Evolutionary conservation across 768 basidiomycete genomes (phyloP), one percentile per base, ranked within the genome.

Genomic region (Antrodiella citrinella): DNA sequence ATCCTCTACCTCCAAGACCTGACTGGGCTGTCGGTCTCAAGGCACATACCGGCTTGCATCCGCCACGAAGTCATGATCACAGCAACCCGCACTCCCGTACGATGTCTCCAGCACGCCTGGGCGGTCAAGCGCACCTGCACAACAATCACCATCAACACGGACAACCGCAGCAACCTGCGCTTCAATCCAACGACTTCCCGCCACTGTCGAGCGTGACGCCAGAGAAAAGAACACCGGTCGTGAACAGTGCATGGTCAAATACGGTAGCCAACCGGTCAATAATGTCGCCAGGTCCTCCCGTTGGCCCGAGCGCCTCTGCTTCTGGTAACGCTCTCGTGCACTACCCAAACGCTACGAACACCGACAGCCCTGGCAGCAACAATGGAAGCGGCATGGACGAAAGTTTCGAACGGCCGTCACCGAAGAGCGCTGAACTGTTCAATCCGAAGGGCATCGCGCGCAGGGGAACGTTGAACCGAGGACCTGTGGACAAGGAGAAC

Each of bases 21-120:
- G 90, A 92, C 63, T 92, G 91, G 90, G 89, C 90, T 15, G 86
- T 91, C 3, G 87, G 87, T 13, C 71, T 91, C 26, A 88, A 84
- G 62, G 78, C 87, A 0, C 83, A 87, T 52, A 81, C 83, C 23
- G 85, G 80, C 11, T 65, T 86, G 22, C 77, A 85, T 55, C 52
- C 62, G 12, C 52, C 67, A 20, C 74, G 81, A 9, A 77, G 81
- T 59, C 78, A 79, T 51, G 80, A 84, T 44, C 72, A 74, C 56
- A 57, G 64, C 12, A 57, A 63, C 40, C 62, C 63, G 40, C 54
- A 54, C 48, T 56, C 70, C 26, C 68, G 67, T 48, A 71, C 62
- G 9, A 69, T 72, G 60, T 67, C 72, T 0, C 73, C 72, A 22
- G 66, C 66, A 11, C 60, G 61, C 44, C 52, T 61, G 46, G 59